Conservation (phyloP, 495 filamentous ascomycete genomes). For the Penicillium cosmopolitanum region DNA sequence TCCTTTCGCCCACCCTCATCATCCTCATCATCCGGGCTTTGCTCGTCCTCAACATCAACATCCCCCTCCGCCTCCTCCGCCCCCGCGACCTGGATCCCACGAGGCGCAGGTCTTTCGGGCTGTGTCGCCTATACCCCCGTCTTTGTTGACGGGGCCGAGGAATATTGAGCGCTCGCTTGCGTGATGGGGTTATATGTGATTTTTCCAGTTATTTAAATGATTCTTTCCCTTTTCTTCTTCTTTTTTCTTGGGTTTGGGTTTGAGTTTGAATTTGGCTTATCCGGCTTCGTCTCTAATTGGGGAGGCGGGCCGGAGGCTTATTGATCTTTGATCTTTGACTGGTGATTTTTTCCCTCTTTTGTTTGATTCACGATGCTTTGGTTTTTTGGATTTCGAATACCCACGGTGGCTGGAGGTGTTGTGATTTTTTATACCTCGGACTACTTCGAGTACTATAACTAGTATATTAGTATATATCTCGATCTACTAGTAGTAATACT, state of each 20-base stretch:
- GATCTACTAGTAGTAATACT: too few relatives aligned
- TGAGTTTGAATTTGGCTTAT: not conserved
- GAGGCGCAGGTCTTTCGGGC: conserved; percentile 26
- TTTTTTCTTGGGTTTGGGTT: not conserved
- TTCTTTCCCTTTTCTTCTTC: not conserved
- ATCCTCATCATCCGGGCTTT: conserved; percentile 17
- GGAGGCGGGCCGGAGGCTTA: too few relatives aligned
- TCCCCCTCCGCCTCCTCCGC: conserved; percentile 26
- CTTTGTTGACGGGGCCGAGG: conserved; percentile 38
- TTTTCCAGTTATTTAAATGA: not conserved
- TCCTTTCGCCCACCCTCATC: conserved; percentile 17
- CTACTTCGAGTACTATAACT: not conserved
- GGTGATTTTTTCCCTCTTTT: not conserved
- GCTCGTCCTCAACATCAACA: conserved; percentile 15
- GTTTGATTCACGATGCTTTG: not conserved
- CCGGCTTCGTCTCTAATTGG: too few relatives aligned
- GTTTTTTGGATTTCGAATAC: conserved; percentile 17
- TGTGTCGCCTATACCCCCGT: conserved; percentile 36
- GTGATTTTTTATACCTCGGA: conserved; percentile 5
- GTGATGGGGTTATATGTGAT: conserved; percentile 15
- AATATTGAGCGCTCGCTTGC: conserved; percentile 49
- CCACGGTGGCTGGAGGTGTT: conserved; percentile 7
- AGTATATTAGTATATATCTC: not conserved
- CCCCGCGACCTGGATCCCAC: conserved; percentile 22
- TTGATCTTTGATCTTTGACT: too few relatives aligned